Base-by-base conservation (phyloP, 2,329 filamentous ascomycete species). In the Xylariales sp. region DNA sequence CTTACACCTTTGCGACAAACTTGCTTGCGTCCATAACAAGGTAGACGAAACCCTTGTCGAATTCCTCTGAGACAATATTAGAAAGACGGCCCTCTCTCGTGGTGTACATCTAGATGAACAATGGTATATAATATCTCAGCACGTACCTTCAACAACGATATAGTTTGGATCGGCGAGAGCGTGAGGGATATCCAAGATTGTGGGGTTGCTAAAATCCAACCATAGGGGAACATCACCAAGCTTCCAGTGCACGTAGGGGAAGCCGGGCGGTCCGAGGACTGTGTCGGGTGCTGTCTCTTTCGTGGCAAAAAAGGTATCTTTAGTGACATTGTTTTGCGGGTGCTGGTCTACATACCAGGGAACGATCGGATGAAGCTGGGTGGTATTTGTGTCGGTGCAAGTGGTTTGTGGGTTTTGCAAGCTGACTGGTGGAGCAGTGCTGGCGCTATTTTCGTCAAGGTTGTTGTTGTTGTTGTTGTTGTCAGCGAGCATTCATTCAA, bases 251-350 rank as follows among this genome's bases (percentile, higher is more conserved):
- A 51, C 47, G 35, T 59, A 49, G 8, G 56, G 37, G 18, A 45
- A 34, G 6, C 54, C 41, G 16, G 54, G 43, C 12, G 57, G 58
- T 4, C 57, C 53, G 15, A 61, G 46, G 19, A 29, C 46, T 6
- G 37, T 39, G 6, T 50, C 32, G 5, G 44, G 37, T 23, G 53
- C 50, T 36, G 53, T 51, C 23, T 47, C 24, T 7, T 46, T 47
- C 15, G 51, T 54, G 13, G 40, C 47, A 7, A 49, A 36, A 19
- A 41, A 44, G 3, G 43, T 50, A n/a, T 50, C 31, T 18, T 51
- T 39, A 6, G 42, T 49, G 12, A 45, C 41, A 11, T 50, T 45
- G 27, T 48, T 48, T 29, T 46, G 42, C 3, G 47, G 43, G 18
- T 50, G 47, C 13, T 38, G 33, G 25, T 48, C 47, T 2, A 50